Percentiles rank a stretch among this genome's conserved stretches.
Conservation (phyloP, 768 basidiomycete species). For the Lactarius deliciosus region DNA sequence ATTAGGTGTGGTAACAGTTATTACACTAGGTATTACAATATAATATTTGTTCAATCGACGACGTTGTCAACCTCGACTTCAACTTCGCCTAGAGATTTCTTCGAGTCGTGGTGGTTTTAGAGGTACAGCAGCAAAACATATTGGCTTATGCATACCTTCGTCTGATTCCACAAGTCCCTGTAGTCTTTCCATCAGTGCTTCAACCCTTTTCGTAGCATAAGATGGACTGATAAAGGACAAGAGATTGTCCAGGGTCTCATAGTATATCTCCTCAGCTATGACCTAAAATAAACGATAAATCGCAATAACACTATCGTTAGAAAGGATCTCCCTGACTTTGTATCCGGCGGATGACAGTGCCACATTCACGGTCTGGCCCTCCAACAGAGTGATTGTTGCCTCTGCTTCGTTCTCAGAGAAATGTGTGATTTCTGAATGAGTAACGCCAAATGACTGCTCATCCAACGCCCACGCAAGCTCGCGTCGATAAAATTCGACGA, state of each 20-base stretch:
- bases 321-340: constrained; percentile 14
- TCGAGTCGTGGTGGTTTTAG: background rate
- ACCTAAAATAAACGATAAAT: constrained; percentile 17
- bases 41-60: constrained; percentile 12
- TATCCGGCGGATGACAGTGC: constrained; percentile 23
- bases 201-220: constrained; percentile 15
- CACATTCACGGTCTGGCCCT: constrained; percentile 20
- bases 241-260: constrained; percentile 29
- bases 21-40: background rate
- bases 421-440: constrained; percentile 1
- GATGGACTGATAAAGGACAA: constrained; percentile 21
- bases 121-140: background rate
- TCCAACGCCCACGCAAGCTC: constrained; percentile 24
- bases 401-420: constrained; percentile 18
- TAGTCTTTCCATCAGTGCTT: constrained; percentile 16
- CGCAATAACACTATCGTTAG: background rate
- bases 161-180: constrained; percentile 5
- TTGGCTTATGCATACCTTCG: background rate
- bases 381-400: constrained; percentile 23
- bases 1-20: background rate
- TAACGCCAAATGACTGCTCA: constrained; percentile 27
- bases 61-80: background rate
- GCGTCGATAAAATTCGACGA: constrained; percentile 20
- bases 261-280: constrained; percentile 7
- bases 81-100: background rate